A percentile compares a stretch with the other conserved stretches of the same genome.
phyloP scores from a whole-genome alignment of 2,329 filamentous ascomycete genomes.

The Ceratocystis cacaofunesta region DNA sequence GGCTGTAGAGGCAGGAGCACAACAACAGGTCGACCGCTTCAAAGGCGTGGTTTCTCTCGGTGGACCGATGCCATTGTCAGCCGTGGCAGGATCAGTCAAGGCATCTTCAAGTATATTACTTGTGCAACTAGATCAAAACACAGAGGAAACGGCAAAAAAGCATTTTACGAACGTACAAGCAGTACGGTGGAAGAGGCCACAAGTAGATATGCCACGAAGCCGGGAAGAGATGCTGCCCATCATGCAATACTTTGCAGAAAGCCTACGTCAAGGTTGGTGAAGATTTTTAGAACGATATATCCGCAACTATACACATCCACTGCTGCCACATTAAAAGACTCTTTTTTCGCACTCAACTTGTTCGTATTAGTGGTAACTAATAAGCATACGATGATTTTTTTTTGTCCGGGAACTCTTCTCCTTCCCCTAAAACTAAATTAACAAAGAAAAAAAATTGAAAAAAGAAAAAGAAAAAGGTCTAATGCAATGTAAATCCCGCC shows the following conservation, averaged over 20 bases:
- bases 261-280: conserved; percentile 28
- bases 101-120: conserved; percentile 49
- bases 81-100: conserved; percentile 36
- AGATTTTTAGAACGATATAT: too few species aligned
- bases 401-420: neutral
- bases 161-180: conserved; percentile 53
- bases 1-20: neutral
- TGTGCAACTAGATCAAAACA: conserved; percentile 45
- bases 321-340: neutral
- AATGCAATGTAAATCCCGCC: neutral
- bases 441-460: neutral
- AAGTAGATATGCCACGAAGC: conserved; percentile 69
- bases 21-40: conserved; percentile 21
- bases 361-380: neutral
- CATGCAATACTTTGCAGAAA: conserved; percentile 67
- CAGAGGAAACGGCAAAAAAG: conserved; percentile 46
- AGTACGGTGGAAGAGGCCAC: conserved; percentile 52
- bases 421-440: neutral
- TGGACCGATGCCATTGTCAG: conserved; percentile 39
- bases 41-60: conserved; percentile 51
- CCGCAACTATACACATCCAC: neutral
- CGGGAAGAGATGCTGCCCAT: conserved; percentile 79
- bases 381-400: neutral
- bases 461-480: neutral
- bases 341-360: neutral